These are phyloP conservation scores for Pleurotus pulmonarius DNA, from an alignment of 768 basidiomycete genomes.

Conservation along the genomic window DNA sequence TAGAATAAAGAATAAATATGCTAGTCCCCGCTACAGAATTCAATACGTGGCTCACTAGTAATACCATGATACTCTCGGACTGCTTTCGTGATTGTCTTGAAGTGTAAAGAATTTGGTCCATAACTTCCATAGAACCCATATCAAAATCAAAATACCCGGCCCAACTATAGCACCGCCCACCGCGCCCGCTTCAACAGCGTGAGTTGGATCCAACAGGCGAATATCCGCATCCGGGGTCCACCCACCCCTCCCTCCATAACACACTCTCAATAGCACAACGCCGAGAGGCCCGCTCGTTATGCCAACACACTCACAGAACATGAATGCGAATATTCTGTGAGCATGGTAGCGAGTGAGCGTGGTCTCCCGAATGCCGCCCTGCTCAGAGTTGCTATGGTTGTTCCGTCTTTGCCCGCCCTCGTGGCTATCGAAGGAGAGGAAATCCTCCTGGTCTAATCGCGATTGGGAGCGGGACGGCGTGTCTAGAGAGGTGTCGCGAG, in stretches of 20 bases:
- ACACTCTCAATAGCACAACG: neutral
- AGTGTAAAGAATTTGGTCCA: neutral
- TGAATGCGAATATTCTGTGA: neutral
- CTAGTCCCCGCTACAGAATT: too few relatives aligned
- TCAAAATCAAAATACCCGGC: neutral
- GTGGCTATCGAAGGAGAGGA: neutral
- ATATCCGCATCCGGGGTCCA: neutral
- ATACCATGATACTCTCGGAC: neutral
- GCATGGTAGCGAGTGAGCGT: neutral
- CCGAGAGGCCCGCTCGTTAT: neutral
- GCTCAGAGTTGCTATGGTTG: neutral
- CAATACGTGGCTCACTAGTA: neutral
- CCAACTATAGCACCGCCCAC: constrained; percentile 2
- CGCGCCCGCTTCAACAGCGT: neutral
- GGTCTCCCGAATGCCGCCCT: constrained; percentile 1
- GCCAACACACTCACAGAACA: constrained; percentile 7
- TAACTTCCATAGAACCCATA: constrained; percentile 1
- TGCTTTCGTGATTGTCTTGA: neutral
- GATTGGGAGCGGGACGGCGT: neutral
- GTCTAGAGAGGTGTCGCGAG: neutral
- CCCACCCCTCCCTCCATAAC: neutral
- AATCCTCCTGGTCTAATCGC: neutral
- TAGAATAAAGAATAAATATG: too few relatives aligned
- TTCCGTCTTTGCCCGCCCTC: neutral
- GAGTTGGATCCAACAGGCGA: neutral